Percentiles rank a stretch among this genome's conserved stretches.
phyloP scores from a whole-genome alignment of 2,329 filamentous ascomycete species.

The Claviceps africana region DNA sequence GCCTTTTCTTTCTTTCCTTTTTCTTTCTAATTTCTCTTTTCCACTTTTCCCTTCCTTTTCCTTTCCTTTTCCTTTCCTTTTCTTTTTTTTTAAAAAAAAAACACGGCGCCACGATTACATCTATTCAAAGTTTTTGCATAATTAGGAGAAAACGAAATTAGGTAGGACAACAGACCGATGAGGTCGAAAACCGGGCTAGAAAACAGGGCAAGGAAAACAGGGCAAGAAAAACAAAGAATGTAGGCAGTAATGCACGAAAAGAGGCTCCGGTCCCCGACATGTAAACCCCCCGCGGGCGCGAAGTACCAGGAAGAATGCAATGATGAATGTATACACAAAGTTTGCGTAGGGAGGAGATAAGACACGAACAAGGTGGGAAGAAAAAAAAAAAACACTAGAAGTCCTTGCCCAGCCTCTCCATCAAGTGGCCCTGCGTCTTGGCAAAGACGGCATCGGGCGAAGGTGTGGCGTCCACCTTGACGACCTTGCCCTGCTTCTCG shows the following conservation, averaged over 20 bases:
- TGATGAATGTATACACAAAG: neutral
- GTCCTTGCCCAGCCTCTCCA: constrained; percentile 30
- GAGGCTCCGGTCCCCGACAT: neutral
- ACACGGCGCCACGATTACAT: no score
- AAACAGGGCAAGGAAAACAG: neutral
- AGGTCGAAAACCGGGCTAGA: no score
- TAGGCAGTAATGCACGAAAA: neutral
- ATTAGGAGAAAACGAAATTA: no score
- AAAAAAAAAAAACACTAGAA: constrained; percentile 11
- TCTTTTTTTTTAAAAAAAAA: no score
- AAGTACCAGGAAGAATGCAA: neutral
- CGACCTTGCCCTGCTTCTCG: constrained; percentile 59
- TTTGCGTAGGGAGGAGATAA: neutral
- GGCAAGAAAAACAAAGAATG: neutral
- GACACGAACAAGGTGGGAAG: neutral
- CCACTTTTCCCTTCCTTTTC: no score
- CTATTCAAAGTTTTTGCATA: no score
- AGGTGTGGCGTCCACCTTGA: constrained; percentile 63
- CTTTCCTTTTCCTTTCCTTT: no score
- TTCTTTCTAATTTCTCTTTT: no score
- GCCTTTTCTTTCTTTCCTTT: no score
- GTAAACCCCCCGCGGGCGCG: neutral
- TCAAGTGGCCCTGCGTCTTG: constrained; percentile 37
- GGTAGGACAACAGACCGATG: no score
- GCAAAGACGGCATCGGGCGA: constrained; percentile 47